Base-by-base conservation (phyloP, 2,329 filamentous ascomycete species). In the Parafenestella ontariensis region DNA sequence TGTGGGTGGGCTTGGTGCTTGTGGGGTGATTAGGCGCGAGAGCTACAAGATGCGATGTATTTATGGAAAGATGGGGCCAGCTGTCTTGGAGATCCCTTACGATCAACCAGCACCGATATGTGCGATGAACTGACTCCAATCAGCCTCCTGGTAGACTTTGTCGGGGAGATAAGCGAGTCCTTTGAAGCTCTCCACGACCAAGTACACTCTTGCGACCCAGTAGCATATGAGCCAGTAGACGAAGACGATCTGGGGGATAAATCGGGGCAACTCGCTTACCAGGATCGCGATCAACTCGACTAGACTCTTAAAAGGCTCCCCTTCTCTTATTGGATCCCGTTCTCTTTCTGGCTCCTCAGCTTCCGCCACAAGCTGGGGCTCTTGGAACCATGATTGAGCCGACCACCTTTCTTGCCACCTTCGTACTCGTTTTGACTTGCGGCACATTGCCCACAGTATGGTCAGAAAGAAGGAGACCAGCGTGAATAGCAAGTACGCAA, bases 141-240 rank as follows among this genome's bases (percentile, higher is more conserved):
- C 40, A 5, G 59, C 58, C 8, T 56, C 54, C 7, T 60, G n/a
- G 24, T 59, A 65, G 1, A 59, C 59, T 5, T 52, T 52, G 11
- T 56, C 50, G 1, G 58, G 64, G n/a, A 65, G 55, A 31, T 61
- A 44, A 1, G 52, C 39, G 1, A 69, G 39, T 9, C 47, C 52
- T 5, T 64, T 51, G 46, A 69, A 64, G 33, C 61, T 60, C 37
- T 67, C 66, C 5, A 65, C 56, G 1, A 65, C 34, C 7, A 69
- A 43, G 18, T 56, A 49, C 15, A 42, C 18, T 15, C 46, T 29
- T n/a, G 31, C 37, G 0, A 28, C 23, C 8, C 44, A 46, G 15
- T 42, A 42, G 17, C n/a, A 24, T 5, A n/a, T 7, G 21, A 31
- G 24, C 21, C 44, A 26, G 20, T 24, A 4, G n/a, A 26, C 40